Evolutionary conservation across 1,284 basidiomycete genomes (phyloP).

Genomic region (Cerioporus squamosus): DNA sequence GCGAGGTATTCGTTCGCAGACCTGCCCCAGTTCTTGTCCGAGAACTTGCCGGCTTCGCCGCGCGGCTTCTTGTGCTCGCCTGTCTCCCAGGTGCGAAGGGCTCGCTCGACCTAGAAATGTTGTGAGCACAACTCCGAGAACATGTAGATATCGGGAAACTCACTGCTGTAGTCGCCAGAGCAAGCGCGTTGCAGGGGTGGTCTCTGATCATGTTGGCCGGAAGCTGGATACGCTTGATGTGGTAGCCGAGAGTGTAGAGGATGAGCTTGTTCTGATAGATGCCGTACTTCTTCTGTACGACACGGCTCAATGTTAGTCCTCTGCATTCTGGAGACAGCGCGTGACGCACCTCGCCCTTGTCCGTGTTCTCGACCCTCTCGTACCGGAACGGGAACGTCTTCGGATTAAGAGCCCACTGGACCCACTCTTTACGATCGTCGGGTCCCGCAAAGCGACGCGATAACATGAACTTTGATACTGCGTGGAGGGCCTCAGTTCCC

Average conservation of each 20-base stretch:
- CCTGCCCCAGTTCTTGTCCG: background rate
- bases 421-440: background rate
- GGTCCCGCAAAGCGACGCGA: background rate
- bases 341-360: background rate
- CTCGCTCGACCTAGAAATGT: background rate
- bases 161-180: conserved; percentile 2
- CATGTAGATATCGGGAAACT: background rate
- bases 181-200: conserved; percentile 6
- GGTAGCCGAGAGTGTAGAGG: background rate
- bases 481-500: background rate
- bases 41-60: background rate
- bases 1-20: background rate
- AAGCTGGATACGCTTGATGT: background rate
- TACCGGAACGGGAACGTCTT: conserved; percentile 1
- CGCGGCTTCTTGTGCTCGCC: background rate
- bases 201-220: background rate
- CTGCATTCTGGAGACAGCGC: too few species aligned
- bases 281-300: background rate
- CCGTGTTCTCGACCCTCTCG: background rate
- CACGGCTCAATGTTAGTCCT: background rate
- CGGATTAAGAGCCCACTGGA: background rate
- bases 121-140: background rate
- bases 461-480: background rate
- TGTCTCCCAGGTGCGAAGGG: background rate
- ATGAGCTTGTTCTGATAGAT: conserved; percentile 1